Conservation (phyloP, 768 basidiomycete species). For the Boletus rufocinnamomeus region DNA sequence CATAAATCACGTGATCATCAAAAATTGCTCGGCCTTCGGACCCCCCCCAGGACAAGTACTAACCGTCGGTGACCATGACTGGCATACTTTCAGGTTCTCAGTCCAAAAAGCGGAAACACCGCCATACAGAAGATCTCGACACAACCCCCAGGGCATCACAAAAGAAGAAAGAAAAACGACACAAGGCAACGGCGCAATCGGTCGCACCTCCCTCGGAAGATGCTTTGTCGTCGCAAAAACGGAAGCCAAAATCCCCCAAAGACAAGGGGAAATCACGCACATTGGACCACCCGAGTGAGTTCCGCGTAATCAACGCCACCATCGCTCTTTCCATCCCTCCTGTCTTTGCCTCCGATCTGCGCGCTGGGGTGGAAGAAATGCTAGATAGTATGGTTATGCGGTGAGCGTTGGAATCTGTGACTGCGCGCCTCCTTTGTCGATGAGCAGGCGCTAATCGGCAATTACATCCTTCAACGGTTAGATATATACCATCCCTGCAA, state of each 20-base stretch:
- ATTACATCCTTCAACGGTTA: conserved; percentile 32
- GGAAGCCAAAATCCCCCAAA: conserved; percentile 26
- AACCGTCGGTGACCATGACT: conserved; percentile 9
- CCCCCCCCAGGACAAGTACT: not conserved
- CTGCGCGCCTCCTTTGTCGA: not conserved
- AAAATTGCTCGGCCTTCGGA: conserved; percentile 11
- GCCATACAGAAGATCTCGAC: conserved; percentile 17
- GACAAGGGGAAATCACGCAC: conserved; percentile 42
- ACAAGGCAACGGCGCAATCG: conserved; percentile 12
- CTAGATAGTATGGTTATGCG: conserved; percentile 95
- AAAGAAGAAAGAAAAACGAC: conserved; percentile 39
- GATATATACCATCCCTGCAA: conserved; percentile 84
- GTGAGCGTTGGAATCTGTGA: conserved; percentile 46
- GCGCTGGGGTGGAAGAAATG: conserved; percentile 81
- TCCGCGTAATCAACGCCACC: conserved; percentile 62
- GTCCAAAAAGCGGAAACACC: conserved; percentile 57
- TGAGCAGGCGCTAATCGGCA: conserved; percentile 1
- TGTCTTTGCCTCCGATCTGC: conserved; percentile 72
- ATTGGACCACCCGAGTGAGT: conserved; percentile 46
- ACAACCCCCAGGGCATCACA: conserved; percentile 33
- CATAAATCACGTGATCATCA: conserved; percentile 24
- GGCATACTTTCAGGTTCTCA: conserved; percentile 10
- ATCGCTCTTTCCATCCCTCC: conserved; percentile 79
- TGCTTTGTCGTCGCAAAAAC: conserved; percentile 15
- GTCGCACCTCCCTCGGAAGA: conserved; percentile 7